phyloP scores from a whole-genome alignment of 208 protist species.

The Acanthamoeba castellanii region DNA sequence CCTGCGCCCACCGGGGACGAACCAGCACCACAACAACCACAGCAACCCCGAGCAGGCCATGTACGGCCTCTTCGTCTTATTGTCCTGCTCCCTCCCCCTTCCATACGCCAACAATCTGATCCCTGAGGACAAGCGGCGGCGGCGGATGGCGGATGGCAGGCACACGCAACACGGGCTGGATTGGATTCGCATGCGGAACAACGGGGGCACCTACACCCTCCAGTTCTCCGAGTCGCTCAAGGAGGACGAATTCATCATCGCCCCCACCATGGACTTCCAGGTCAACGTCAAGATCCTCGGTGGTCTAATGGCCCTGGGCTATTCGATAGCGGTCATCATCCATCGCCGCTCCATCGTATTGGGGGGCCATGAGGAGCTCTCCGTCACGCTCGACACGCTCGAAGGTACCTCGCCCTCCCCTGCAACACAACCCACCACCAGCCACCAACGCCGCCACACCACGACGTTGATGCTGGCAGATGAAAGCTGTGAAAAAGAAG shows the following conservation, averaged over 20 bases:
- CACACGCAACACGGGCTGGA: conserved; percentile 34
- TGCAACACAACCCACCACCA: too few species aligned
- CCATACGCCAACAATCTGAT: conserved; percentile 30
- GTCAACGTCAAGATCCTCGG: conserved; percentile 77
- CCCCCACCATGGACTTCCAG: conserved; percentile 76
- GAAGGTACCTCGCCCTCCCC: background rate
- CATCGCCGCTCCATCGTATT: background rate
- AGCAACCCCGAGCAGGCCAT: conserved; percentile 31
- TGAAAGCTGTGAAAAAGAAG: too few species aligned
- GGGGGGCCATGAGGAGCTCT: background rate
- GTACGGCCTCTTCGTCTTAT: conserved; percentile 28
- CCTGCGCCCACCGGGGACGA: background rate
- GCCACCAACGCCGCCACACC: too few species aligned
- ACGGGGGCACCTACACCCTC: conserved; percentile 78
- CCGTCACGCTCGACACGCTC: background rate
- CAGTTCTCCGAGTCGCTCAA: conserved; percentile 80
- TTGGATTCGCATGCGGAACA: conserved; percentile 82
- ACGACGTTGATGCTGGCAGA: too few species aligned
- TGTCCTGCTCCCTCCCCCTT: conserved; percentile 54
- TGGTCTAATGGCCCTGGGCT: conserved; percentile 79
- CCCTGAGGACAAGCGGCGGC: too few species aligned
- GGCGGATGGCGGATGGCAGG: background rate
- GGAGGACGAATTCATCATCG: conserved; percentile 80
- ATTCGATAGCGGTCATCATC: conserved; percentile 79
- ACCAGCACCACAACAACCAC: conserved; percentile 7